phyloP scores from a whole-genome alignment of 2,329 filamentous ascomycete species.

The Phialocephala sp. region DNA sequence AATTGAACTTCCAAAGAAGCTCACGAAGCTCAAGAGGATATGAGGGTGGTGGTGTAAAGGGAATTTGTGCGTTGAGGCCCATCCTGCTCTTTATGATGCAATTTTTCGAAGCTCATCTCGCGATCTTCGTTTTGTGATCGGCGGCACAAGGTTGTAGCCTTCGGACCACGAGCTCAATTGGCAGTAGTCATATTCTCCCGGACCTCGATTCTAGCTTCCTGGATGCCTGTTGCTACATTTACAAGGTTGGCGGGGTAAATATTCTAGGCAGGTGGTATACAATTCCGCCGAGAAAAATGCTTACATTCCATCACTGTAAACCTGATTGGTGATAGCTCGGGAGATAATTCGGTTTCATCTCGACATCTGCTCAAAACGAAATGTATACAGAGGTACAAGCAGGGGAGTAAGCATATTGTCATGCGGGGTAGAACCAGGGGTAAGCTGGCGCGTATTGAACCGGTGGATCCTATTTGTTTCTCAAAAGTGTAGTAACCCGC shows the following conservation, averaged over 20 bases:
- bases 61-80: neutral
- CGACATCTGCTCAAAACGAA: neutral
- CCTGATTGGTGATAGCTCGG: neutral
- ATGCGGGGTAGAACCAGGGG: neutral
- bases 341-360: neutral
- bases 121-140: neutral
- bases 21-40: neutral
- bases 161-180: neutral
- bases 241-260: neutral
- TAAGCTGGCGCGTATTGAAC: neutral
- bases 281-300: neutral
- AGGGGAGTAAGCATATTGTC: neutral
- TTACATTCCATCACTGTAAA: neutral
- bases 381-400: neutral
- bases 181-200: neutral
- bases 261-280: neutral
- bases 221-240: neutral
- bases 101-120: neutral
- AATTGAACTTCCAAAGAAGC: constrained; percentile 10
- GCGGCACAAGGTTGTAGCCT: neutral
- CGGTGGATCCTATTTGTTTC: neutral
- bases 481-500: neutral
- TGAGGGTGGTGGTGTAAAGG: neutral
- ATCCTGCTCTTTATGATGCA: neutral
- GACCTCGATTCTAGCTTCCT: neutral